phyloP scores from a whole-genome alignment of 768 basidiomycete species.

The Phaeolepiota aurea region DNA sequence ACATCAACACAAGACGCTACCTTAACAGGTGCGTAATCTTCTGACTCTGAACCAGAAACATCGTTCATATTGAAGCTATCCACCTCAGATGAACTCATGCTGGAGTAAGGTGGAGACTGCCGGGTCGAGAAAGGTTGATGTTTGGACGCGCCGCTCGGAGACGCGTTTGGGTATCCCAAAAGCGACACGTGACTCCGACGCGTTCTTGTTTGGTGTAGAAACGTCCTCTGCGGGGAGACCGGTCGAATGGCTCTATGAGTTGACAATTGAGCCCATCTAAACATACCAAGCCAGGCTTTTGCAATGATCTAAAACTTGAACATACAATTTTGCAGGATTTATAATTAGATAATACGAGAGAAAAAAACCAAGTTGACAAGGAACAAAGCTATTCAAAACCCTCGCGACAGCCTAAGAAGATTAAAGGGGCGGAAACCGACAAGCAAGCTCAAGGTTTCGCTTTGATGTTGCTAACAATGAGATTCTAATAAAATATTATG shows the following conservation, averaged over 20 bases:
- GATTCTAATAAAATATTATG: constrained; percentile 51
- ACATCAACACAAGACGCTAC: constrained; percentile 13
- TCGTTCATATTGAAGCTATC: constrained; percentile 61
- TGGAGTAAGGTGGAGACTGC: too few species aligned
- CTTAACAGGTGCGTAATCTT: constrained; percentile 63
- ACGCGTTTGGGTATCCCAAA: too few species aligned
- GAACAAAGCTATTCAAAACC: too few species aligned
- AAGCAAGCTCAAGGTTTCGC: constrained; percentile 35
- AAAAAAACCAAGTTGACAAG: too few species aligned
- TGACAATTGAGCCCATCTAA: not conserved
- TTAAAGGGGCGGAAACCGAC: too few species aligned
- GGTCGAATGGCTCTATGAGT: too few species aligned
- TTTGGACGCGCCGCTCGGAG: too few species aligned
- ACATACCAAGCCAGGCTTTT: not conserved
- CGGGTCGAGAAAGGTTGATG: too few species aligned
- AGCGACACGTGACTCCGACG: too few species aligned
- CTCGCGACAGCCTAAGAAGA: too few species aligned
- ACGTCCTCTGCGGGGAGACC: too few species aligned
- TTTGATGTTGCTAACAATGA: constrained; percentile 71
- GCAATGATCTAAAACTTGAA: not conserved
- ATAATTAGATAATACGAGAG: not conserved
- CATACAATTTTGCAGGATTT: not conserved
- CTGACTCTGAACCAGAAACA: constrained; percentile 57
- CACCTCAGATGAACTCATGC: constrained; percentile 69
- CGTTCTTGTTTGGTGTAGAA: too few species aligned